Conservation (phyloP, 495 filamentous ascomycete species). For the Penicillium arizonense region DNA sequence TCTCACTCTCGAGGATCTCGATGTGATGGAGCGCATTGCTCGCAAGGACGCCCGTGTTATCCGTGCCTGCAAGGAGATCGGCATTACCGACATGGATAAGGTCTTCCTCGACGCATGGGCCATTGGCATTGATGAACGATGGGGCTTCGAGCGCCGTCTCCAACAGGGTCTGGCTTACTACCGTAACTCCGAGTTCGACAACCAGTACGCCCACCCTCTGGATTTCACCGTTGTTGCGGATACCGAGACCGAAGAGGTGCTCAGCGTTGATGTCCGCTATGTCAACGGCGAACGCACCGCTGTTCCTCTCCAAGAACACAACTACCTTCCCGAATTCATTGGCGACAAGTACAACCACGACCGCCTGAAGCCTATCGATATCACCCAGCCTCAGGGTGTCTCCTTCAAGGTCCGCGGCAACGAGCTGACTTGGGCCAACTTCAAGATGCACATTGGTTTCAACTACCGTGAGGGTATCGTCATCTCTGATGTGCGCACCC, state of each 20-base stretch:
- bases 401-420: constrained; percentile 42
- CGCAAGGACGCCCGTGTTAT: constrained; percentile 79
- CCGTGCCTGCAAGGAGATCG: constrained; percentile 78
- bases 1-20: constrained; percentile 85
- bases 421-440: constrained; percentile 38
- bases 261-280: constrained; percentile 85
- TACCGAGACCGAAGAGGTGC: constrained; percentile 90
- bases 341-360: constrained; percentile 34
- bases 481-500: constrained; percentile 89
- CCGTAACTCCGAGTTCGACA: constrained; percentile 47
- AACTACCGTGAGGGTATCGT: constrained; percentile 93
- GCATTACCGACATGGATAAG: constrained; percentile 83
- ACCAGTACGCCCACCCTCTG: constrained; percentile 41
- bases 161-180: constrained; percentile 43
- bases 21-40: constrained; percentile 73
- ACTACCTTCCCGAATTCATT: constrained; percentile 47
- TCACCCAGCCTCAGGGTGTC: constrained; percentile 38
- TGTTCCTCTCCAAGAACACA: constrained; percentile 52
- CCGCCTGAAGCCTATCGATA: constrained; percentile 39
- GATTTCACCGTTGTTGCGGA: constrained; percentile 37
- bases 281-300: constrained; percentile 67
- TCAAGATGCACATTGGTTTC: constrained; percentile 61
- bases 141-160: constrained; percentile 37
- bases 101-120: constrained; percentile 69
- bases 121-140: constrained; percentile 39